Evolutionary conservation across 1,284 basidiomycete species (phyloP), one percentile per base, ranked within the genome.

Genomic region (Pisolithus thermaeus): DNA sequence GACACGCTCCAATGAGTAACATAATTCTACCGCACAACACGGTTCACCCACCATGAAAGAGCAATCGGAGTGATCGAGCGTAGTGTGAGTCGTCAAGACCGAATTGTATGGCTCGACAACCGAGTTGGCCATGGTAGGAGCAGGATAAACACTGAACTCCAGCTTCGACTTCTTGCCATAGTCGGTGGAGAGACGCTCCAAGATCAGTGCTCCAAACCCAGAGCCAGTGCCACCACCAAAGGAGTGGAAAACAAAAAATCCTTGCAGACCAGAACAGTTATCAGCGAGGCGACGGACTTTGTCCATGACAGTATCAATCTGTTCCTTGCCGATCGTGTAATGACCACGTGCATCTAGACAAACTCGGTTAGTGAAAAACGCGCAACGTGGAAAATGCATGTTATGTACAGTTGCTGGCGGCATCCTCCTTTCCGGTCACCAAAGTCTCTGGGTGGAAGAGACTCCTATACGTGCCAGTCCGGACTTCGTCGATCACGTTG

Each of bases 161-260:
- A 99, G 84, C 81, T 99, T 99, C 58, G 93, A 94, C 79, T 99
- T 99, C 79, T 99, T 99, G 71, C 96, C 97, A 67, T 98, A 99
- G 74, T 99, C 96, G 59, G 92, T 93, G 36, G 95, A 96, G 54
- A 99, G 87, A 62, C 93, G 87, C 77, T 99, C 97, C 56, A 99
- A 87, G 56, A 99, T 85, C 63, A 99, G 86, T 56, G 96, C 95
- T 71, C 97, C 96, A 69, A 99, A 96, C 72, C 97, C 97, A 55
- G 97, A 99, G 63, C 97, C 97, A 64, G 96, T 99, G 75, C 97
- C 97, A 74, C 97, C 97, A 71, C 97, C 97, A 70, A 98, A 98
- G 47, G 97, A 99, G 80, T 99, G 97, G 89, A 99, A 99, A 66
- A 98, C 93, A 68, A 99, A 99, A 84, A 99, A 99, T 64, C 97